Conservation (phyloP, 306 rosid genomes). For the Parietaria judaica region DNA sequence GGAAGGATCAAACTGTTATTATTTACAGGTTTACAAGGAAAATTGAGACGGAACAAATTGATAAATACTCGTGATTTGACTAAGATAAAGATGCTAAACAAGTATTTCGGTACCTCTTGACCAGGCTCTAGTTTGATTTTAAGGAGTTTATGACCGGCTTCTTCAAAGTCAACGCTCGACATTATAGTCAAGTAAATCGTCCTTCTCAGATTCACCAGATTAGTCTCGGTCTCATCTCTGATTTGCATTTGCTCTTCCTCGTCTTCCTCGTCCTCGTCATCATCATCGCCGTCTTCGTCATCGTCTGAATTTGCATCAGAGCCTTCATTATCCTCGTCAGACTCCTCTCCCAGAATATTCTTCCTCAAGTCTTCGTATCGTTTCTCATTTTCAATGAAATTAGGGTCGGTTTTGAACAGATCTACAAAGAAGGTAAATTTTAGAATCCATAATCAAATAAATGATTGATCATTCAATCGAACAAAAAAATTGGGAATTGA, state of each 20-base stretch:
- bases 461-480: constrained; percentile 6
- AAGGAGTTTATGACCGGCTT: constrained; percentile 93
- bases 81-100: background rate
- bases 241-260: constrained; percentile 69
- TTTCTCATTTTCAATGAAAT: constrained; percentile 66
- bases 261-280: constrained; percentile 53
- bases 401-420: constrained; percentile 70
- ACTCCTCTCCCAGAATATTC: constrained; percentile 65
- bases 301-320: constrained; percentile 56
- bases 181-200: constrained; percentile 87
- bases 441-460: constrained; percentile 2
- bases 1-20: too few species aligned
- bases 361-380: constrained; percentile 77
- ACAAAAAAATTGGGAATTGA: constrained; percentile 2
- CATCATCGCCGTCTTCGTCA: constrained; percentile 21
- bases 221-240: constrained; percentile 87
- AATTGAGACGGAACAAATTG: background rate
- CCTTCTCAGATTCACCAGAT: constrained; percentile 79
- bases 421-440: constrained; percentile 25
- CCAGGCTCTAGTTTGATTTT: constrained; percentile 97
- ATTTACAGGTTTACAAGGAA: background rate
- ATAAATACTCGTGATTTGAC: background rate
- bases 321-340: constrained; percentile 45
- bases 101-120: constrained; percentile 51
- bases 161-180: constrained; percentile 98